Base-by-base conservation (phyloP, 2,329 filamentous ascomycete genomes). In the Gremmenia infestans region DNA sequence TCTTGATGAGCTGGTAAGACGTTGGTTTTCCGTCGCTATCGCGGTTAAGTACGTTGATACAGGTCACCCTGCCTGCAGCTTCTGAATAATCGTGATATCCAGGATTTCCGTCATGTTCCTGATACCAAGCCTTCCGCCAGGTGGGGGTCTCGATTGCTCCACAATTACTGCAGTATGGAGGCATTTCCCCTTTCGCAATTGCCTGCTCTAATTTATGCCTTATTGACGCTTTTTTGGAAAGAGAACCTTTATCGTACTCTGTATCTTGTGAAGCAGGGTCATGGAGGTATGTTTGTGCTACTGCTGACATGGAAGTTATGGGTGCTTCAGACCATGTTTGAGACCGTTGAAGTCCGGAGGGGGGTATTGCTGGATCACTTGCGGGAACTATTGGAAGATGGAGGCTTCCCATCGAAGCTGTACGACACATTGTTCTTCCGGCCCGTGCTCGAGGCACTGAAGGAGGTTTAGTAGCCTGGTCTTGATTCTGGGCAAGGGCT, bases 81-180 rank as follows among this genome's bases (percentile, higher is more conserved):
- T 88, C 85, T 0, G 86, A 89, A 53, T 87, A 83, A 56, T 90
- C 83, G 48, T 89, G 79, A 57, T 86, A 82, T 3, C 81, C 79
- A 0, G 91, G 90, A 35, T 80, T 79, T 1, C 90, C 91, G 15
- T 82, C 76, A 47, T 86, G 79, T 7, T 89, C 79, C 66, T 91
- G 90, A n/a, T 85, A 85, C 80, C 88, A 97, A 12, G 94, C 90
- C 67, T 93, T 94, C 58, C 94, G 86, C 94, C 94, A 99, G 0
- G 93, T 97, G 0, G 93, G 90, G 0, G 94, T 99, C 66, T 97
- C 89, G 55, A 99, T 96, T 6, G 91, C 89, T 5, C 94, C 94
- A 66, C 94, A 99, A 66, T 97, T 96, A 60, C 83, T 83, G 71
- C 94, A 99, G 67, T 87, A 97, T 1, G 88, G 87, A 0, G 94